Percentiles rank a stretch among this genome's conserved stretches.
phyloP scores from a whole-genome alignment of 805 yeast species.

The Clavispora santaluciae region DNA sequence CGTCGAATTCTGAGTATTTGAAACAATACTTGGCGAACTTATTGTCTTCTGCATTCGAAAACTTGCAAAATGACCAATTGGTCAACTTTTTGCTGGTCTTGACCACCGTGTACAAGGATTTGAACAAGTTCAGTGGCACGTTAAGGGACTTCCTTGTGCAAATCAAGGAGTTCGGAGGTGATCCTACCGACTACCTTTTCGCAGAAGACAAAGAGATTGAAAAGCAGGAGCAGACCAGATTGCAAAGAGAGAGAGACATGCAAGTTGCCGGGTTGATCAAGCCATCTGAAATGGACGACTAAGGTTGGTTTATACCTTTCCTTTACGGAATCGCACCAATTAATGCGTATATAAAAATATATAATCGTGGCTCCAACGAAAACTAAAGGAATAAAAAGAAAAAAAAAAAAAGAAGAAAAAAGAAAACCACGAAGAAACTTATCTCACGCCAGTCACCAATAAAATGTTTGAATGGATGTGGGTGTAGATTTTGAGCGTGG shows the following conservation, averaged over 20 bases:
- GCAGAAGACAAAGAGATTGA: constrained; percentile 90
- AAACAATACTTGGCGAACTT: constrained; percentile 78
- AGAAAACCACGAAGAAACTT: neutral
- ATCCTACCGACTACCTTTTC: constrained; percentile 87
- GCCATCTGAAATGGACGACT: constrained; percentile 92
- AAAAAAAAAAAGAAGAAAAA: neutral
- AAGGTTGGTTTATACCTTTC: constrained; percentile 8
- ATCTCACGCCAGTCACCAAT: neutral
- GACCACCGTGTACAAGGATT: constrained; percentile 67
- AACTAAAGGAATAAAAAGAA: too few species aligned
- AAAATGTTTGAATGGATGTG: too few species aligned
- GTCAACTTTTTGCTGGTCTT: constrained; percentile 75
- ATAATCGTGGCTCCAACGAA: neutral
- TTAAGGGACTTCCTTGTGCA: constrained; percentile 95
- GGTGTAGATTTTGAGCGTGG: neutral
- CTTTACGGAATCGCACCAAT: neutral
- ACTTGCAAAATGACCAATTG: constrained; percentile 78
- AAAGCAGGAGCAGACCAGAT: constrained; percentile 57
- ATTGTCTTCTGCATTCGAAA: constrained; percentile 87
- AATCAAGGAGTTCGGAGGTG: constrained; percentile 93
- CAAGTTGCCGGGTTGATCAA: constrained; percentile 90
- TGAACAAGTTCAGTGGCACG: constrained; percentile 70
- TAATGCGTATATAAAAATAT: neutral
- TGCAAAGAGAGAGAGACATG: constrained; percentile 76
- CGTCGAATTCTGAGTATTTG: constrained; percentile 72